These are phyloP conservation scores for Eragrostis tef DNA, from an alignment of 202 grass and related monocot genomes.

Conservation along the genomic window DNA sequence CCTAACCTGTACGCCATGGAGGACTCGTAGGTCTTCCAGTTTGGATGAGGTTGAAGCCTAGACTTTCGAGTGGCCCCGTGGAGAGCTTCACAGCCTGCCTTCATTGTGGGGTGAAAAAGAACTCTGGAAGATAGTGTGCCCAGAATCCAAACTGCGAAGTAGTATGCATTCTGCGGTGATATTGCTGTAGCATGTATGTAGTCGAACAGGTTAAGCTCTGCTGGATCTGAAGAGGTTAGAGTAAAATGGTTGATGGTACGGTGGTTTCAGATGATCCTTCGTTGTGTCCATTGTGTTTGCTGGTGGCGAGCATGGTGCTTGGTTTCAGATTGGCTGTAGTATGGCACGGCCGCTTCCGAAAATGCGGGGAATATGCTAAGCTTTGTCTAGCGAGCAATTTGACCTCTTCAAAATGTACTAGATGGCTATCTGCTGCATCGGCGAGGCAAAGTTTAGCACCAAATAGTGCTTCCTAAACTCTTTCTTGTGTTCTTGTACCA, in stretches of 20 bases:
- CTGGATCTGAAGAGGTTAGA: not conserved
- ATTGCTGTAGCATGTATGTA: not conserved
- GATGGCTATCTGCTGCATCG: not conserved
- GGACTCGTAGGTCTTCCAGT: not conserved
- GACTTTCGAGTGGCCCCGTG: not conserved
- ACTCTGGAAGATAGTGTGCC: not conserved
- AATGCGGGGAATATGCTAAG: not conserved
- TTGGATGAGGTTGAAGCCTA: not conserved
- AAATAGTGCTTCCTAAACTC: no score
- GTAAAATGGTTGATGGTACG: not conserved
- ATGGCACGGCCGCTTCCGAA: not conserved
- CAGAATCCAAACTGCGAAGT: slow-evolving; percentile 13
- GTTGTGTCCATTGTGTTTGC: not conserved
- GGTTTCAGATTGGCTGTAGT: not conserved
- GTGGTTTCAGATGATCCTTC: not conserved
- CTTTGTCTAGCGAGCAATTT: not conserved
- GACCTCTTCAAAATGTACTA: not conserved
- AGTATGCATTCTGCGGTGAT: not conserved
- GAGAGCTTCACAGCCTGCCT: not conserved
- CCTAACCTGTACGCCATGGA: slow-evolving; percentile 16
- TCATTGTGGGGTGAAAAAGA: not conserved
- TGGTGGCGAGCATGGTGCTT: not conserved
- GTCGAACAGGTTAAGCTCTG: not conserved
- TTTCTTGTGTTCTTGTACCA: no score
- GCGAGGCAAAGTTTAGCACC: no score